These are phyloP conservation scores for Globisporangium takayamanum DNA, from an alignment of 352 stramenopile species.

Conservation along the genomic window DNA sequence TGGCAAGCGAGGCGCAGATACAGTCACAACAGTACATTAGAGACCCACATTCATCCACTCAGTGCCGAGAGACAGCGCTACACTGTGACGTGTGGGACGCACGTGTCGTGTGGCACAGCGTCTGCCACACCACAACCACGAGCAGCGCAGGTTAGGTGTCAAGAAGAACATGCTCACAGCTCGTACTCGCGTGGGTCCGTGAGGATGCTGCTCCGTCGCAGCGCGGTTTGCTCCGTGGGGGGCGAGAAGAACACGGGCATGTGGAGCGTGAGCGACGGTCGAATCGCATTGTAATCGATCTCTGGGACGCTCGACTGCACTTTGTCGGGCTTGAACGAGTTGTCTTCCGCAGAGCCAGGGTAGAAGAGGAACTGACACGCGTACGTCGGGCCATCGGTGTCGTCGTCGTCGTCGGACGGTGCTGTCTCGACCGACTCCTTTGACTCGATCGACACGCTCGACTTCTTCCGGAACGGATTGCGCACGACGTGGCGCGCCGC, in stretches of 20 bases:
- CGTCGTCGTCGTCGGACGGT: constrained; percentile 25
- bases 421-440: constrained; percentile 16
- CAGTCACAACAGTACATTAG: neutral
- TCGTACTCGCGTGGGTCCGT: constrained; percentile 52
- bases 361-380: constrained; percentile 55
- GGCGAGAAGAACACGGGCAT: constrained; percentile 68
- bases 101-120: no score
- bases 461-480: constrained; percentile 25
- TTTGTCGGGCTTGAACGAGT: constrained; percentile 40
- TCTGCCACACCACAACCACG: neutral
- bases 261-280: constrained; percentile 42
- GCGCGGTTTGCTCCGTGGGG: constrained; percentile 23
- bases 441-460: constrained; percentile 18
- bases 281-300: constrained; percentile 47
- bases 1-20: no score
- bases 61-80: no score
- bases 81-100: no score
- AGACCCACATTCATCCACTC: neutral
- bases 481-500: constrained; percentile 9
- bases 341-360: constrained; percentile 43
- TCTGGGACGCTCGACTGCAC: constrained; percentile 25
- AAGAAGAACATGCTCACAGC: constrained; percentile 24
- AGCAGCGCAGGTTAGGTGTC: neutral
- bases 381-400: constrained; percentile 9
- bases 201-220: constrained; percentile 38